Conservation (phyloP, 2,329 filamentous ascomycete genomes). For the Tolypocladium tundrense region DNA sequence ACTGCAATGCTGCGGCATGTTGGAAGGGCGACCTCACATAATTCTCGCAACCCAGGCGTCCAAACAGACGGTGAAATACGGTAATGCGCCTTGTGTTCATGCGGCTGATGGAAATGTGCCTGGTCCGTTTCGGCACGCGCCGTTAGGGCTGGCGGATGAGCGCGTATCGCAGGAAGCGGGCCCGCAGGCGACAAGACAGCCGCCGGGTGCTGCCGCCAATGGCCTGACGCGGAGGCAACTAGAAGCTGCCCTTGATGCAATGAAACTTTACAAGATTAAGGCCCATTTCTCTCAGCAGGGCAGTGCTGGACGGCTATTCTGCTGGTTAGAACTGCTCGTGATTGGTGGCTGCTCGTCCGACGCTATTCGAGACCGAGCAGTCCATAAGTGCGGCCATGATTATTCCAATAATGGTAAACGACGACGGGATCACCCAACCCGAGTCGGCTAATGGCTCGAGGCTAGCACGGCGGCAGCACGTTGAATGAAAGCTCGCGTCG, state of each 20-base stretch:
- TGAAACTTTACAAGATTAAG: not conserved
- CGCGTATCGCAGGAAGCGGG: not conserved
- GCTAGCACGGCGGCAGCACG: not conserved
- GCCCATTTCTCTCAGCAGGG: not conserved
- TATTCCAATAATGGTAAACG: not conserved
- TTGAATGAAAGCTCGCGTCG: not conserved
- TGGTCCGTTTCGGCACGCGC: constrained; percentile 5
- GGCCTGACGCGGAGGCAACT: not conserved
- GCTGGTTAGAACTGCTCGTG: not conserved
- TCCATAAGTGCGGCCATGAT: not conserved
- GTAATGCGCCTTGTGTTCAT: not conserved
- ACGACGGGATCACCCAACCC: not conserved
- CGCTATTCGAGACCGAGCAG: not conserved
- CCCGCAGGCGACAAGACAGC: not conserved
- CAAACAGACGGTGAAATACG: fast-evolving
- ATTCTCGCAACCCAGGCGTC: too few relatives aligned
- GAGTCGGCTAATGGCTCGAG: not conserved
- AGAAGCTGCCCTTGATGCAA: not conserved
- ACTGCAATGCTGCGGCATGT: not conserved
- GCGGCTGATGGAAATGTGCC: not conserved
- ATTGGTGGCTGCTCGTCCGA: not conserved
- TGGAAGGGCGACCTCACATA: not conserved
- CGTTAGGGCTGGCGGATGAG: not conserved
- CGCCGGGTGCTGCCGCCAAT: not conserved
- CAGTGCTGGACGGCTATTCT: not conserved